Conservation (phyloP, 192 early-diverging fungal genomes). For the Coemansia sp. region DNA sequence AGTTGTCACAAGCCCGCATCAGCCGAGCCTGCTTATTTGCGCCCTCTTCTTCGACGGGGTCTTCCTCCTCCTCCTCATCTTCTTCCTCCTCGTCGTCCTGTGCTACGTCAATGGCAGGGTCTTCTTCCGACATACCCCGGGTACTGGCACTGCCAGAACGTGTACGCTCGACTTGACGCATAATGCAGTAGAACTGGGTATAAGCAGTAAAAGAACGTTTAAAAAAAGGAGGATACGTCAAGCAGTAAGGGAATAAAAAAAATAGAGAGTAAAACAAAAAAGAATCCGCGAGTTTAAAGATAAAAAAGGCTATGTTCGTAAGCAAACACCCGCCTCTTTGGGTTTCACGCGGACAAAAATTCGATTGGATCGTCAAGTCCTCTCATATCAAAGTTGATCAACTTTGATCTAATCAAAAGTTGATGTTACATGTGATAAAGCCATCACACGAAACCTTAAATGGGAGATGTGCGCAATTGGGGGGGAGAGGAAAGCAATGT, state of each 20-base stretch:
- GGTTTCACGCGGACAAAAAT: neutral
- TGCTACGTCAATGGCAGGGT: constrained; percentile 12
- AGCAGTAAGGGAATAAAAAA: neutral
- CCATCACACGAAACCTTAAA: neutral
- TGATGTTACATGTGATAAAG: neutral
- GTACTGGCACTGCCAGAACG: constrained; percentile 4
- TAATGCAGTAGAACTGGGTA: neutral
- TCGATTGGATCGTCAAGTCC: neutral
- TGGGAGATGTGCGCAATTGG: neutral
- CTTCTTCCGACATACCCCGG: constrained; percentile 11
- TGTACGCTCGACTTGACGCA: constrained; percentile 8
- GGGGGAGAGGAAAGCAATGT: neutral
- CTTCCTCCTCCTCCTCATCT: constrained; percentile 13
- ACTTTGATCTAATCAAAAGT: neutral
- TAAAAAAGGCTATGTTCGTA: neutral
- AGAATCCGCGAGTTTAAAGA: neutral
- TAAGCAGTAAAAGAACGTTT: neutral
- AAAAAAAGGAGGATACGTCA: neutral
- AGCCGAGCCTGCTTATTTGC: constrained; percentile 42
- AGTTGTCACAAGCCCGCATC: constrained; percentile 59
- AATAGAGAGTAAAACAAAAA: neutral
- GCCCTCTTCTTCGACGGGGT: constrained; percentile 25
- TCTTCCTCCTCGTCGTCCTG: constrained; percentile 21
- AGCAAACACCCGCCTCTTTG: neutral
- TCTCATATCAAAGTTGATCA: too few species aligned